Evolutionary conservation across 73 alveolate genomes (phyloP), one percentile per base, ranked within the genome.

Genomic region (Tetrahymena borealis): DNA sequence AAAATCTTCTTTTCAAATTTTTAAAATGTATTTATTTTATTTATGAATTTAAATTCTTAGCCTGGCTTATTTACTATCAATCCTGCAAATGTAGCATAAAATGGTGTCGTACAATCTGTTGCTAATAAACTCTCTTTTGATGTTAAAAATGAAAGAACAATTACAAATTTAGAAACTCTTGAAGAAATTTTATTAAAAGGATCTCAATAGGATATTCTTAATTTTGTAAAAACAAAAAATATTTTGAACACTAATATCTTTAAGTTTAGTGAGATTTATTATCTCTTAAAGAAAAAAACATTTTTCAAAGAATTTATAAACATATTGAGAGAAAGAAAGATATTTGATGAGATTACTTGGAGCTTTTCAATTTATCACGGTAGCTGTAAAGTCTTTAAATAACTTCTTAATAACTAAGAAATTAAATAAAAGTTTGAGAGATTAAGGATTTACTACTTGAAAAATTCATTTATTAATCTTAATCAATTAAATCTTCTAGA

Each of bases 41-140:
- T n/a, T n/a, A n/a, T n/a, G n/a, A n/a, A n/a, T n/a, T n/a, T n/a
- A n/a, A n/a, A n/a, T n/a, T n/a, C n/a, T n/a, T n/a, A n/a, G n/a
- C n/a, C n/a, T n/a, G 99, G 99, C 7, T 90, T 8, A 7, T 98
- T 90, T 91, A 92, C 91, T 12, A 98, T 95, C 91, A 93, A 95
- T 94, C 99, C 98, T 77, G 97, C 99, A 4, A 93, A 94, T 37
- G 95, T 97, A 32, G 94, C 97, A 15, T 43, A 91, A 37, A 94
- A 97, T 24, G 97, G 95, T 37, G 90, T 60, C 18, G 97, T 98
- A 3, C 94, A 96, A 11, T 98, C 99, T 37, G 91, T 60, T 35
- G 97, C 98, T 7, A 18, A 91, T 11, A 60, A 78, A 33, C 91
- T 91, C 15, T 16, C 28, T 12, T 90, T 96, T 18, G 91, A 92